Evolutionary conservation across 441 rosid species (phyloP), one percentile per base, ranked within the genome.

Genomic region (Manihot esculenta): DNA sequence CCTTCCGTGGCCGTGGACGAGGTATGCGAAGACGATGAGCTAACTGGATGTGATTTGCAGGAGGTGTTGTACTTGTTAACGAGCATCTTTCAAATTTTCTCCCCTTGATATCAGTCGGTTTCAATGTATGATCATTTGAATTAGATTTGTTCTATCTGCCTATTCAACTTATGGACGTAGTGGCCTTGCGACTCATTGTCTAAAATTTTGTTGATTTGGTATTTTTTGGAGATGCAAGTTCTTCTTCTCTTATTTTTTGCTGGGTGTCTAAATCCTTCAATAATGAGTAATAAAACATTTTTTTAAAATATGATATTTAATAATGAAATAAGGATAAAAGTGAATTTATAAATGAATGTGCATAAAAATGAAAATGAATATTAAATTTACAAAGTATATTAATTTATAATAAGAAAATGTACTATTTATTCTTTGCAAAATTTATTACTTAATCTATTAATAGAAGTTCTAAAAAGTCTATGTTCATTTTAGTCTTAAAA

Each of bases 11-110:
- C 38, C 96, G 97, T 57, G 99, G 99, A 48, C 97, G 97, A 30
- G 99, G 99, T 64, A 96, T 93, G 97, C 76, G 97, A 73, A 93
- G 99, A 72, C 91, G 97, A 77, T 95, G 84, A 85, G 72, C 80
- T 68, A 44, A 62, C 23, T 5, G 15, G 7, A 51, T 2, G 30
- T 41, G 24, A 11, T 8, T 55, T n/a, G 10, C 15, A 59, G 45
- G 23, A 48, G 24, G 44, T 71, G 54, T 70, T 35, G 5, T 55
- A 55, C 24, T 7, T 18, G 26, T 27, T 15, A 58, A 58, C 15
- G 15, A 58, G 27, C 8, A 20, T 5, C 7, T 17, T 41, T 18
- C 0, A 38, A 38, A n/a, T 10, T 61, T 57, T 49, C n/a, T 15
- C 54, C 42, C 18, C 18, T 62, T 20, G 68, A 45, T 15, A 45